Base-by-base conservation (phyloP, 2,329 filamentous ascomycete genomes). In the Graphium sp. region DNA sequence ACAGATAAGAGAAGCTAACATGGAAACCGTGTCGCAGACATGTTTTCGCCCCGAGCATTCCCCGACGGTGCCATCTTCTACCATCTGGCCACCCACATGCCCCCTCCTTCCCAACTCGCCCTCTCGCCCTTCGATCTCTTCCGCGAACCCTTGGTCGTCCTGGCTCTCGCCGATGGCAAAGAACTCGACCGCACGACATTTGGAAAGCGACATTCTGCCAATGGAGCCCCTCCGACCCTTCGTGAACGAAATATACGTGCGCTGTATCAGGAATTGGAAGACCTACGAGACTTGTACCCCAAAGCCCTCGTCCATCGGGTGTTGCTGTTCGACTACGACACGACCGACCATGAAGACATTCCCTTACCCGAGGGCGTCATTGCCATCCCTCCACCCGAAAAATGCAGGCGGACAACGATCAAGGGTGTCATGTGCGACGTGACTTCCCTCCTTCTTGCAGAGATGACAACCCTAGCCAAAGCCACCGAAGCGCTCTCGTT, bases 11-110 rank as follows among this genome's bases (percentile, higher is more conserved):
- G 28, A 32, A 22, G 32, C 38, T 47, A 35, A 47, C 34, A 20
- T n/a, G n/a, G n/a, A n/a, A n/a, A n/a, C n/a, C n/a, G n/a, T n/a
- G 14, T 15, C 30, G 35, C 49, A 93, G 84, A 83, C 52, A 85
- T 89, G 74, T 94, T 95, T 54, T 92, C 83, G 33, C 87, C 87
- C 22, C 59, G 89, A 43, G 81, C 79, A 10, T 93, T 89, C 50
- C 84, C 83, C 8, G 69, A 74, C 40, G 87, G 87, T 35, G 74
- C 75, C 43, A 77, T 95, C 35, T 66, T 94, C 42, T 94, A 89
- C 62, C 79, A 93, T 48, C 66, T 94, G 36, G 74, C 79, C 33
- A 83, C 80, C 35, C 76, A 83, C 43, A 61, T 78, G 31, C 78
- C 83, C 15, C 74, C 80, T n/a, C 65, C 74, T 18, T 82, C 81